Base-by-base conservation (phyloP, 371 early-diverging fungal species). In the Mucor piriformis region DNA sequence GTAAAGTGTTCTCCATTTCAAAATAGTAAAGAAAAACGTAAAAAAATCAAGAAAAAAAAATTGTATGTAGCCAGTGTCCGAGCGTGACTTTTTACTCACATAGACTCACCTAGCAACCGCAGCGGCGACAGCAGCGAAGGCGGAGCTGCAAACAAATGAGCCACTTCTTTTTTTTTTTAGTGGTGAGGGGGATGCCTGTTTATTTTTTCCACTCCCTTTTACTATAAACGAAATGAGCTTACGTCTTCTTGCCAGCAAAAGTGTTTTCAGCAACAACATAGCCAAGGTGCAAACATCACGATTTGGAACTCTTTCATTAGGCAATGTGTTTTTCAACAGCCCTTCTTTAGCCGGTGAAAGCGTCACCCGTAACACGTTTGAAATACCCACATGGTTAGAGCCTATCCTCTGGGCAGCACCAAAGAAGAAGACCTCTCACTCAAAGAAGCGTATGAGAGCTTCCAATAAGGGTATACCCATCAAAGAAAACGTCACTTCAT, bases 381-480 rank as follows among this genome's bases (percentile, higher is more conserved):
- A 76, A 64, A 59, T 74, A 40, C 81, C 81, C 44, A 55, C 44
- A 25, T 81, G 81, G 81, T 69, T 81, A 35, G 80, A 70, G 38
- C 67, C 84, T 11, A 75, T 92, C 42, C 79, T 91, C 49, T 85
- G 86, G 77, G 92, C 92, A 0, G 94, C 88, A 40, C 94, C 94
- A 23, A 93, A 93, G 74, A 88, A 90, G 81, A 87, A 89, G 74
- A 92, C 93, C 0, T 91, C 93, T 18, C 92, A 93, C 64, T 84
- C 89, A 35, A 91, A 90, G 73, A 92, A 92, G 71, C 89, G 93
- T 57, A 92, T 89, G 90, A 84, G 93, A 64, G 84, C 87, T 53
- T 82, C 91, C 32, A 91, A 88, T 71, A 93, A 92, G 72, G 89
- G 88, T 25, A 74, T 92, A 54, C 83, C 87, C 72, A 83, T 86